Base-by-base conservation (phyloP, 2,329 filamentous ascomycete genomes). In the Dothidotthia symphoricarpi region DNA sequence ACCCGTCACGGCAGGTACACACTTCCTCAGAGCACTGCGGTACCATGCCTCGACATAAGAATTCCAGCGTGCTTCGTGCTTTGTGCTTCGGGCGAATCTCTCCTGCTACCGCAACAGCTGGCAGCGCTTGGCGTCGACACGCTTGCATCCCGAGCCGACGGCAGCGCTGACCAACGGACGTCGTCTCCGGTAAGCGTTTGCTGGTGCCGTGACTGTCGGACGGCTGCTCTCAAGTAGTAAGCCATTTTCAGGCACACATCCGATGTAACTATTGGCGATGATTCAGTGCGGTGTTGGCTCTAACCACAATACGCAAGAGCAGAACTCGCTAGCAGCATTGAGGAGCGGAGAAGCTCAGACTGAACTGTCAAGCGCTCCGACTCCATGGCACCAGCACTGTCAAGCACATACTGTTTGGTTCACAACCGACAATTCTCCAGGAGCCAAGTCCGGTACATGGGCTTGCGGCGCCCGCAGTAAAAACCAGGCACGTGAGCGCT, bases 101-200 rank as follows among this genome's bases (percentile, higher is more conserved):
- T 31, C 25, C 39, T 34, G 31, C 28, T 24, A 39, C 50, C 48
- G 48, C 44, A 30, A 51, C 32, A 42, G 41, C 36, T 32, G 19
- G 30, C 40, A 43, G 35, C 43, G 36, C 51, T 49, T 49, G 47
- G 42, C 42, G 16, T 15, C 24, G 22, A 19, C 30, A 24, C 36
- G 27, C 15, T 31, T 11, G 33, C 13, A 26, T 41, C 42, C 44
- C 51, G 49, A 55, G 40, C 51, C 47, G 49, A 45, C 47, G 49
- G 47, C 43, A 44, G 28, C 38, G 34, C 37, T 39, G 32, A 15
- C 43, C 46, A 49, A 38, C 43, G 16, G 39, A 46, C 38, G 12
- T 25, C 11, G 22, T 38, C 24, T 36, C 39, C 45, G 47, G 41
- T 29, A 38, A 24, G 33, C 39, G 5, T 49, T 16, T 40, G 36